Evolutionary conservation across 2,329 filamentous ascomycete genomes (phyloP).

Genomic region (Penicillium olsonii): DNA sequence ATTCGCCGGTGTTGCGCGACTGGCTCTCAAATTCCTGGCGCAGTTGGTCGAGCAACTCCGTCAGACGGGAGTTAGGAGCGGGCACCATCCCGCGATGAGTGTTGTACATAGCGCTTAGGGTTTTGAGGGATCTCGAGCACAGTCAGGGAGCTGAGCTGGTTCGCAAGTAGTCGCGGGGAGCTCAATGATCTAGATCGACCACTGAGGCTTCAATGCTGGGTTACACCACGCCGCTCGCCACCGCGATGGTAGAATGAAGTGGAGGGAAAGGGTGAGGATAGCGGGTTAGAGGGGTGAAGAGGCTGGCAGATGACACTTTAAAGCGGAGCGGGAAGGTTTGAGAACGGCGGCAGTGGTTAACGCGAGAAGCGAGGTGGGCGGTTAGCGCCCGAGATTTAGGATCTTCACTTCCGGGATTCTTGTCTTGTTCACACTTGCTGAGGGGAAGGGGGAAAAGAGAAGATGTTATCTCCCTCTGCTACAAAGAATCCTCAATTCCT

Average conservation of each 20-base stretch:
- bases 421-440: too few relatives aligned
- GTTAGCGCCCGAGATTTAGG: not conserved
- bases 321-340: slow-evolving; percentile 25
- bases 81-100: slow-evolving; percentile 78
- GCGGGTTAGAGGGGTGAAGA: slow-evolving; percentile 17
- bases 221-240: slow-evolving; percentile 26
- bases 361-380: slow-evolving; percentile 38
- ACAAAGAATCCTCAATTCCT: not conserved
- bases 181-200: slow-evolving; percentile 17
- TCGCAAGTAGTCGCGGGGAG: not conserved
- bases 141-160: not conserved
- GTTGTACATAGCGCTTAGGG: slow-evolving; percentile 70
- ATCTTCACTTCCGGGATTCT: too few relatives aligned
- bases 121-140: not conserved
- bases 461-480: too few relatives aligned
- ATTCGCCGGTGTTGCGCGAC: slow-evolving; percentile 76
- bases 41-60: slow-evolving; percentile 88
- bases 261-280: slow-evolving; percentile 6
- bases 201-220: slow-evolving; percentile 25
- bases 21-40: slow-evolving; percentile 88
- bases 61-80: slow-evolving; percentile 72
- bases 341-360: slow-evolving; percentile 33
- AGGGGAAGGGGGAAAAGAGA: too few relatives aligned
- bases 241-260: slow-evolving; percentile 14
- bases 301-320: slow-evolving; percentile 23